These are phyloP conservation scores for Hymenoscyphus occultus DNA, from an alignment of 2,329 filamentous ascomycete genomes.

Conservation along the genomic window DNA sequence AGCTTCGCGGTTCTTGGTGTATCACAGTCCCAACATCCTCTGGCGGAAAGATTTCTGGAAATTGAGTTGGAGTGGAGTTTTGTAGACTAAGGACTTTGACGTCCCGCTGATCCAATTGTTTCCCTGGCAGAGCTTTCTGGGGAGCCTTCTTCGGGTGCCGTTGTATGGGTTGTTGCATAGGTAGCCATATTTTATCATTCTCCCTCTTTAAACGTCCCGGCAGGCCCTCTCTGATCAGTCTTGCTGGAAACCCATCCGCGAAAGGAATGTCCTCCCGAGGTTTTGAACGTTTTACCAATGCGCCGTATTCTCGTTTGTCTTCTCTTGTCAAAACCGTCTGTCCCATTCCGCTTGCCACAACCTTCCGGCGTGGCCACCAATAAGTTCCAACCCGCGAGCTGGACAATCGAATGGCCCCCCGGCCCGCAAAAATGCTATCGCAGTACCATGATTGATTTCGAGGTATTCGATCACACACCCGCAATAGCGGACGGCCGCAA, in stretches of 20 bases:
- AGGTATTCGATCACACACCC: constrained; percentile 44
- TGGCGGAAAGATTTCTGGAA: not conserved
- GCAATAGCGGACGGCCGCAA: constrained; percentile 41
- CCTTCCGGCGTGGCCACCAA: constrained; percentile 32
- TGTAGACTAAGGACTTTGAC: not conserved
- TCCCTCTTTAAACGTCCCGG: constrained; percentile 15
- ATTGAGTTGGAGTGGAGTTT: not conserved
- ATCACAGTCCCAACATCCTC: not conserved
- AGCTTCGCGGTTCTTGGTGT: not conserved
- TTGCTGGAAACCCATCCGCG: constrained; percentile 15
- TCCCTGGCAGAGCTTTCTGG: not conserved
- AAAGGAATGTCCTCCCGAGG: constrained; percentile 14
- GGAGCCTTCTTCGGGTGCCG: not conserved
- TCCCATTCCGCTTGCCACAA: not conserved
- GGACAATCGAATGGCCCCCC: constrained; percentile 39
- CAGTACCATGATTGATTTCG: constrained; percentile 40
- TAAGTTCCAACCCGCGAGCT: constrained; percentile 25
- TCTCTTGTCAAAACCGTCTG: not conserved
- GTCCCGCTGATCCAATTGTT: not conserved
- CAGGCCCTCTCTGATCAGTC: constrained; percentile 16
- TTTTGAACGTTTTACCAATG: not conserved
- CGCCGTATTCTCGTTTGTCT: not conserved
- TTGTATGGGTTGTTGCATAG: constrained; percentile 30
- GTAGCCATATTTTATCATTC: constrained; percentile 22
- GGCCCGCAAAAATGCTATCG: constrained; percentile 42